A percentile compares a stretch with the other conserved stretches of the same genome.
Evolutionary conservation across 2,329 filamentous ascomycete genomes (phyloP).

Genomic region (Pseudogymnoascus sp.): DNA sequence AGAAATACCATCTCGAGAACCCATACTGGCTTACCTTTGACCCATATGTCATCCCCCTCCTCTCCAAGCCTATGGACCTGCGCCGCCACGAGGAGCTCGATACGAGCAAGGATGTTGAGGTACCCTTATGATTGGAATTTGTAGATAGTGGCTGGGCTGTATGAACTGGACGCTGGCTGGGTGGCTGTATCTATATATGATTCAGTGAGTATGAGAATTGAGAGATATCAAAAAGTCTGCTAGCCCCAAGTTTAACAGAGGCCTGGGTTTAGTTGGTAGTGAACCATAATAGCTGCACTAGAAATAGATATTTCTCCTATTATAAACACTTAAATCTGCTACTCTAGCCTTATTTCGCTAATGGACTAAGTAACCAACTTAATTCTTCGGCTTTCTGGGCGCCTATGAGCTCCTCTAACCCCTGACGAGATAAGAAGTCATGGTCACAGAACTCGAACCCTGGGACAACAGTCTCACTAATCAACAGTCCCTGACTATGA

Average conservation of each 20-base stretch:
- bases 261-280: neutral
- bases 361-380: constrained; percentile 36
- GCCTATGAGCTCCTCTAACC: constrained; percentile 45
- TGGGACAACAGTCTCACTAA: constrained; percentile 61
- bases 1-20: constrained; percentile 56
- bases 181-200: neutral
- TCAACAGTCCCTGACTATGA: constrained; percentile 47
- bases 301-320: neutral
- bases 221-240: neutral
- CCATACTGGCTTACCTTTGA: constrained; percentile 73
- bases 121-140: constrained; percentile 26
- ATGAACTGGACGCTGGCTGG: too few relatives aligned
- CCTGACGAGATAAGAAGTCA: constrained; percentile 52
- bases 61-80: constrained; percentile 64
- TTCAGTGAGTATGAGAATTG: neutral
- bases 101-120: constrained; percentile 42
- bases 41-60: constrained; percentile 61
- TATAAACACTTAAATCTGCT: too few relatives aligned
- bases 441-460: constrained; percentile 63
- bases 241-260: neutral
- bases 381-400: constrained; percentile 43
- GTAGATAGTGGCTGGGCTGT: neutral
- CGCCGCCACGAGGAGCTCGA: constrained; percentile 61
- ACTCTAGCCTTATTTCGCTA: constrained; percentile 16
- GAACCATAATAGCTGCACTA: neutral